Percentiles rank a stretch among this genome's conserved stretches.
Conservation (phyloP, 2,329 filamentous ascomycete species). For the Alternaria sp. region DNA sequence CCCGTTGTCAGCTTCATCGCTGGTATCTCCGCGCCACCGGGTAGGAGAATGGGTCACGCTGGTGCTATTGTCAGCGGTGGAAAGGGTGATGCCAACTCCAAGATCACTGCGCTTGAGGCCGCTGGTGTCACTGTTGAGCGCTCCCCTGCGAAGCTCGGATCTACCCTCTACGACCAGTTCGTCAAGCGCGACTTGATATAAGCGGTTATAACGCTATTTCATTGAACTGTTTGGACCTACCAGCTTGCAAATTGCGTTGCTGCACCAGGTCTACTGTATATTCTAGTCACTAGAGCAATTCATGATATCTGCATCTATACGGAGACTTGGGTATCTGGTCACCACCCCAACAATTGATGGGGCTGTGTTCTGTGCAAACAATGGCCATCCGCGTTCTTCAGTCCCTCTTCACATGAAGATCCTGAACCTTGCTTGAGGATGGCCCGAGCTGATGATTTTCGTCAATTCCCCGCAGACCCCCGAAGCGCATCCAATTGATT, state of each 20-base stretch:
- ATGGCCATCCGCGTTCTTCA: not conserved
- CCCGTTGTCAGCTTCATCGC: slow-evolving; percentile 98
- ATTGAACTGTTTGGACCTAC: slow-evolving; percentile 30
- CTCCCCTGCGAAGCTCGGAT: slow-evolving; percentile 80
- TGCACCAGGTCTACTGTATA: slow-evolving; percentile 44
- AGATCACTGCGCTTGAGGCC: slow-evolving; percentile 92
- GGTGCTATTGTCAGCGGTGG: slow-evolving; percentile 97
- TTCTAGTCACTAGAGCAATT: slow-evolving; percentile 49
- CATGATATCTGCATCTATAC: slow-evolving; percentile 15
- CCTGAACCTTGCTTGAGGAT: slow-evolving; percentile 5
- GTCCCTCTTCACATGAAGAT: slow-evolving; percentile 23
- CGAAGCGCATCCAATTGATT: slow-evolving; percentile 13
- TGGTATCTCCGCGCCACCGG: slow-evolving; percentile 95
- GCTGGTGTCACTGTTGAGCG: slow-evolving; percentile 97
- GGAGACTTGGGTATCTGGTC: not conserved
- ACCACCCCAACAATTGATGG: not conserved
- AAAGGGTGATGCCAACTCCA: slow-evolving; percentile 97
- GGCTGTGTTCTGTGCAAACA: not conserved
- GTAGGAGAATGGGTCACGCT: slow-evolving; percentile 97
- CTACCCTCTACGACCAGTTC: slow-evolving; percentile 93
- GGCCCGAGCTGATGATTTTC: slow-evolving; percentile 39
- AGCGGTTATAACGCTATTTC: slow-evolving; percentile 37
- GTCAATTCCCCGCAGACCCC: slow-evolving; percentile 37
- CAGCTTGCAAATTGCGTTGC: slow-evolving; percentile 31
- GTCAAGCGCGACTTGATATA: slow-evolving; percentile 95